Percentiles rank a stretch among this genome's conserved stretches.
Evolutionary conservation across 2,329 filamentous ascomycete genomes (phyloP).

Genomic region (Alternaria brassicae): DNA sequence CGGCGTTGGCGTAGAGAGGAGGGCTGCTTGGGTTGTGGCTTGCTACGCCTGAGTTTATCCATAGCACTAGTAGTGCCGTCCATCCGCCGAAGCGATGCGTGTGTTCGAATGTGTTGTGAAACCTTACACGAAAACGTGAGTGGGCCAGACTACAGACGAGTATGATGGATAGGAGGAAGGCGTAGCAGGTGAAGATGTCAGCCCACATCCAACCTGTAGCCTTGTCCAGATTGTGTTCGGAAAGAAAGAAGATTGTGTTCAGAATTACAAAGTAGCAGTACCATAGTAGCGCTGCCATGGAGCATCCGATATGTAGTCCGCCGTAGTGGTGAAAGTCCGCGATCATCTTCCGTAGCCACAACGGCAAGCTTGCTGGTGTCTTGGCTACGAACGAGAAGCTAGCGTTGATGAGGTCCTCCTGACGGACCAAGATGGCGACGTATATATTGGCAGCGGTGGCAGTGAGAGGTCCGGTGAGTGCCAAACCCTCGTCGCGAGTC

Average conservation of each 20-base stretch:
- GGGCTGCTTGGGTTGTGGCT: slow-evolving; percentile 4
- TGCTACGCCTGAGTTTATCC: slow-evolving; percentile 28
- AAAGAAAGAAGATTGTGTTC: slow-evolving; percentile 33
- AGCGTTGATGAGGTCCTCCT: slow-evolving; percentile 45
- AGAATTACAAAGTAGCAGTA: slow-evolving; percentile 52
- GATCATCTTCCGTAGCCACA: slow-evolving; percentile 32
- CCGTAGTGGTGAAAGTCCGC: slow-evolving; percentile 45
- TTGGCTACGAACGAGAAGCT: slow-evolving; percentile 39
- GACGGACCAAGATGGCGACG: slow-evolving; percentile 40
- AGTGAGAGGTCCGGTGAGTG: slow-evolving; percentile 20
- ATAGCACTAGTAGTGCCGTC: slow-evolving; percentile 38
- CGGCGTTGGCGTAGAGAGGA: slow-evolving; percentile 17
- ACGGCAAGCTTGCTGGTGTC: slow-evolving; percentile 31
- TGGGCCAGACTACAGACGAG: slow-evolving; percentile 36
- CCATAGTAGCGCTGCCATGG: slow-evolving; percentile 50
- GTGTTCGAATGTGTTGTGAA: slow-evolving; percentile 47
- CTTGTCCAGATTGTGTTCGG: not conserved
- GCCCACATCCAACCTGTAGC: slow-evolving; percentile 29
- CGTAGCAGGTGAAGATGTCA: slow-evolving; percentile 24
- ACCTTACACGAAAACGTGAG: slow-evolving; percentile 30
- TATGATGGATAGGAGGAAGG: slow-evolving; percentile 27
- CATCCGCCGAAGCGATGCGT: slow-evolving; percentile 49
- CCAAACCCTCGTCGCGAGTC: not conserved
- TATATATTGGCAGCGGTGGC: slow-evolving; percentile 47
- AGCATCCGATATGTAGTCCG: slow-evolving; percentile 45